Percentiles rank a stretch among this genome's conserved stretches.
Conservation (phyloP, 2,329 filamentous ascomycete genomes). For the Apiospora pterosperma region DNA sequence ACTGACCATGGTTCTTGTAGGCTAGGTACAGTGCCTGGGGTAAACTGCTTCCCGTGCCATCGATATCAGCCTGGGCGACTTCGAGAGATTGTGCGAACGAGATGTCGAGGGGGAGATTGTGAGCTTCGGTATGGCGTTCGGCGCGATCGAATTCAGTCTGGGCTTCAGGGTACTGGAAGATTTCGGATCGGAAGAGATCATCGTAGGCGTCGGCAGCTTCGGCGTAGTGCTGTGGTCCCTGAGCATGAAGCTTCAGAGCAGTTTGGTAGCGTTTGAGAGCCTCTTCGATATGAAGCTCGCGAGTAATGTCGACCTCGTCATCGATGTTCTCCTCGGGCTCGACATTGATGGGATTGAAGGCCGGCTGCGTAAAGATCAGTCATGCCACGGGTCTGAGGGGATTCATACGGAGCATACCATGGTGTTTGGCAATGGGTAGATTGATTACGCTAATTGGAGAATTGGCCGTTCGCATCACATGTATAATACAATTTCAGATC, state of each 20-base stretch:
- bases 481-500: background rate
- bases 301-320: constrained; percentile 90
- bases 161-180: constrained; percentile 89
- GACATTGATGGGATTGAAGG: constrained; percentile 88
- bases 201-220: constrained; percentile 80
- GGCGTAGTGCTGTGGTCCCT: constrained; percentile 72
- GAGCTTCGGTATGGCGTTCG: constrained; percentile 50
- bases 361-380: constrained; percentile 34
- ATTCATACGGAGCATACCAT: background rate
- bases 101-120: constrained; percentile 43
- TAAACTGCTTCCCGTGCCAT: constrained; percentile 75
- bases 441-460: background rate
- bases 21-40: constrained; percentile 89
- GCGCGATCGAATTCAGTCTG: constrained; percentile 78
- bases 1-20: constrained; percentile 94
- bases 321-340: constrained; percentile 88
- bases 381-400: background rate
- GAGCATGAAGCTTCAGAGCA: constrained; percentile 86
- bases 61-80: constrained; percentile 58
- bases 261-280: constrained; percentile 91
- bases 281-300: constrained; percentile 94
- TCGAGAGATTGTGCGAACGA: constrained; percentile 49
- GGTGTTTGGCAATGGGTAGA: background rate
- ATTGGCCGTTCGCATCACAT: background rate
- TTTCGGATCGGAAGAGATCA: constrained; percentile 83